phyloP scores from a whole-genome alignment of 805 yeast species.

The Ogataea siamensis region DNA sequence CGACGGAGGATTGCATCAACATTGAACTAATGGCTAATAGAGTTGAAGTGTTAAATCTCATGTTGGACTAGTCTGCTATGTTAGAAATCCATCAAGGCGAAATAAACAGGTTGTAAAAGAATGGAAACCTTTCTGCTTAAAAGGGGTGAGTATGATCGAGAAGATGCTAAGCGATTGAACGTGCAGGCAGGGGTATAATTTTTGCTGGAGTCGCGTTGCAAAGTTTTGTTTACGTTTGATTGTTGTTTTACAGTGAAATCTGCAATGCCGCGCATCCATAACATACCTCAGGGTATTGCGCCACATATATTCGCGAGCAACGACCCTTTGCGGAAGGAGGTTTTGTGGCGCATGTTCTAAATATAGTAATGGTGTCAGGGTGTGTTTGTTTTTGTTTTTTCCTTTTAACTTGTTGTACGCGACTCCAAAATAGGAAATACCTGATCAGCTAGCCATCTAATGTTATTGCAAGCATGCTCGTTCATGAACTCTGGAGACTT shows the following conservation, averaged over 20 bases:
- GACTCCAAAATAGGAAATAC: neutral
- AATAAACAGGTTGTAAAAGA: too few relatives aligned
- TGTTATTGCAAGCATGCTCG: too few relatives aligned
- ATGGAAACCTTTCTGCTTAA: too few relatives aligned
- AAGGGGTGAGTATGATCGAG: neutral
- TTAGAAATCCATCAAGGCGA: too few relatives aligned
- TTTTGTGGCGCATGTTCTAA: slow-evolving; percentile 8
- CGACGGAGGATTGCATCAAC: slow-evolving; percentile 24
- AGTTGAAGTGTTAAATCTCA: slow-evolving; percentile 27
- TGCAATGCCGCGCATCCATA: slow-evolving; percentile 4
- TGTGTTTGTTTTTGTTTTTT: slow-evolving; percentile 6
- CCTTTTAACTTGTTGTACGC: neutral
- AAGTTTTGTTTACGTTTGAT: slow-evolving; percentile 10
- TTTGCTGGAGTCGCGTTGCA: slow-evolving; percentile 5
- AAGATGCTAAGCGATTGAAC: neutral
- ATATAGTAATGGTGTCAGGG: slow-evolving; percentile 10
- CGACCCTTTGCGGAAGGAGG: slow-evolving; percentile 1
- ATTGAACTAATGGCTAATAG: slow-evolving; percentile 28
- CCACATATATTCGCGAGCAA: slow-evolving; percentile 4
- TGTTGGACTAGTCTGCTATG: too few relatives aligned
- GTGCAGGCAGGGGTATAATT: slow-evolving; percentile 1
- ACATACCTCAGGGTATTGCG: slow-evolving; percentile 6
- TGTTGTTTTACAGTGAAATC: slow-evolving; percentile 6
- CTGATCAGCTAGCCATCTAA: slow-evolving; percentile 1
- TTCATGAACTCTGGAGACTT: too few relatives aligned